Evolutionary conservation across 306 rosid species (phyloP).

Genomic region (Hylodesmum podocarpum): DNA sequence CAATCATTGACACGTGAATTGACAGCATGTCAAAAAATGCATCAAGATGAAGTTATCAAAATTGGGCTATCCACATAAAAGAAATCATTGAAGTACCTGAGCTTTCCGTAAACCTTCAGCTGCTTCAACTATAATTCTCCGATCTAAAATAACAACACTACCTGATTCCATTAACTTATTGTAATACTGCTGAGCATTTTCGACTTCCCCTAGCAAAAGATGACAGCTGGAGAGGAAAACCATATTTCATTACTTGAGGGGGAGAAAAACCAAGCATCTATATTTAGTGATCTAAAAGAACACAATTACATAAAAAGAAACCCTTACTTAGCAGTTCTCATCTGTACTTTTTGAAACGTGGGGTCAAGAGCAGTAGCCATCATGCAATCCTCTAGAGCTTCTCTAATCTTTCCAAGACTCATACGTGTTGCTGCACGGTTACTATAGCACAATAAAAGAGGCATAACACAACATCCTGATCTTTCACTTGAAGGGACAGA

Average conservation of each 20-base stretch:
- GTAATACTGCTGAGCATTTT: slow-evolving; percentile 55
- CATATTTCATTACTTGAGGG: not conserved
- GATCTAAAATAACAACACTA: slow-evolving; percentile 77
- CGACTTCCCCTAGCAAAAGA: slow-evolving; percentile 87
- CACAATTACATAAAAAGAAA: slow-evolving; percentile 23
- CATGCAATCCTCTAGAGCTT: slow-evolving; percentile 78
- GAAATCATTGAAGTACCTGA: slow-evolving; percentile 64
- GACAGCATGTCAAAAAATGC: not conserved
- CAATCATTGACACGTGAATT: not conserved
- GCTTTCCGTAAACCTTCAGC: slow-evolving; percentile 77
- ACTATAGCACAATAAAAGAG: slow-evolving; percentile 84
- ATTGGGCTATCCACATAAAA: slow-evolving; percentile 9
- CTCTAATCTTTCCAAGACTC: slow-evolving; percentile 75
- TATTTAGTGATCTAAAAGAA: slow-evolving; percentile 19
- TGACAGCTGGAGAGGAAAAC: slow-evolving; percentile 60
- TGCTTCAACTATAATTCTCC: slow-evolving; percentile 79
- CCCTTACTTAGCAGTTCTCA: slow-evolving; percentile 84
- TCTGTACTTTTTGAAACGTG: slow-evolving; percentile 68
- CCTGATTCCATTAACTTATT: slow-evolving; percentile 63
- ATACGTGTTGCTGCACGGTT: slow-evolving; percentile 86
- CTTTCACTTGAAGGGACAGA: slow-evolving; percentile 68
- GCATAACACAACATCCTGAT: slow-evolving; percentile 53
- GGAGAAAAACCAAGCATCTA: not conserved
- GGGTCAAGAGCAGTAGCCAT: slow-evolving; percentile 74
- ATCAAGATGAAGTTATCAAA: slow-evolving; percentile 20